These are phyloP conservation scores for Zizania latifolia DNA, from an alignment of 176 grass and related monocot species.

Conservation along the genomic window DNA sequence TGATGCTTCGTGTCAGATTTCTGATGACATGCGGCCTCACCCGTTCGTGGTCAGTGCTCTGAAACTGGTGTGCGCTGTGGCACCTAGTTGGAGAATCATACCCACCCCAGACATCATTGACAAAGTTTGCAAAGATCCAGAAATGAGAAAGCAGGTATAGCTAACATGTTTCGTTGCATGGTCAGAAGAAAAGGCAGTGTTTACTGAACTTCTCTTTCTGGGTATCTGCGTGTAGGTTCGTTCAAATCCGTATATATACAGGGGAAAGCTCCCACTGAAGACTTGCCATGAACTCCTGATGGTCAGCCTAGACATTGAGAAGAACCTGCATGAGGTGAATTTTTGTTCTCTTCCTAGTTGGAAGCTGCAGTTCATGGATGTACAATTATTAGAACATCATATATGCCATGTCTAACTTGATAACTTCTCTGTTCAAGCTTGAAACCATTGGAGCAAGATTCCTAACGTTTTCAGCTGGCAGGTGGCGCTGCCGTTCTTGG, in stretches of 20 bases:
- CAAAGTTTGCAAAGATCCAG: constrained; percentile 47
- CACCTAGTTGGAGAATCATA: constrained; percentile 60
- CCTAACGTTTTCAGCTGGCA: constrained; percentile 13
- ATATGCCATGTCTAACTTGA: too few species aligned
- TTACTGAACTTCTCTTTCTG: background rate
- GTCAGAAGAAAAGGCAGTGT: background rate
- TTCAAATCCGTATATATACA: constrained; percentile 55
- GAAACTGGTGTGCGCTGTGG: constrained; percentile 36
- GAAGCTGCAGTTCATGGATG: too few species aligned
- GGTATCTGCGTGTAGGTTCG: constrained; percentile 28
- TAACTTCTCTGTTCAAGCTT: too few species aligned
- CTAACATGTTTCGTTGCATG: background rate
- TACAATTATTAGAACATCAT: too few species aligned
- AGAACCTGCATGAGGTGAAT: constrained; percentile 51
- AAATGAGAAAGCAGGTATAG: constrained; percentile 51
- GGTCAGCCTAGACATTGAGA: constrained; percentile 57
- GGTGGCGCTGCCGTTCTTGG: constrained; percentile 62
- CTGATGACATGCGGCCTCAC: constrained; percentile 64
- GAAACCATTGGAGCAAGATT: too few species aligned
- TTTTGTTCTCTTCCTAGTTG: background rate
- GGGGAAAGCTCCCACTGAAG: constrained; percentile 54
- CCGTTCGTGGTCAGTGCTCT: constrained; percentile 47
- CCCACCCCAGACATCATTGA: constrained; percentile 58
- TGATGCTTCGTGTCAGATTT: constrained; percentile 35
- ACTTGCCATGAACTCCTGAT: constrained; percentile 50